Evolutionary conservation across 2,329 filamentous ascomycete genomes (phyloP).

Genomic region (Fusarium sp.): DNA sequence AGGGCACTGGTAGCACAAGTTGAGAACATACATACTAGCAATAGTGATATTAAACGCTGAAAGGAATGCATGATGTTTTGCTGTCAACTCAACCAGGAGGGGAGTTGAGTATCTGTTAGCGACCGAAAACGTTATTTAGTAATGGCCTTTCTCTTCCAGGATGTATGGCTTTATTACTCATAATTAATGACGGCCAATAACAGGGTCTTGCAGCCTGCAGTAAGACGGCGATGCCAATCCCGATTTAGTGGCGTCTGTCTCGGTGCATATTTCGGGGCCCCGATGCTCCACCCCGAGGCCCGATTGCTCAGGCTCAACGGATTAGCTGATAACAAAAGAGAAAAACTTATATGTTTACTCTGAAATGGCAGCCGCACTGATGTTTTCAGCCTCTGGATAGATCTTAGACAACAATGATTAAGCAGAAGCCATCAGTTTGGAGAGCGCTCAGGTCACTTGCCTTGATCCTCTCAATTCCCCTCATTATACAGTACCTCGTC

Average conservation of each 20-base stretch:
- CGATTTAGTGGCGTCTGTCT: background rate
- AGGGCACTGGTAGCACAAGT: background rate
- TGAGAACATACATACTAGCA: background rate
- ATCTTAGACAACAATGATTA: background rate
- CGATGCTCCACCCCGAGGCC: conserved; percentile 10
- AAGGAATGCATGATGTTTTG: background rate
- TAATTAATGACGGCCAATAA: background rate
- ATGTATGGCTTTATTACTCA: no score
- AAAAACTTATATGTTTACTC: background rate
- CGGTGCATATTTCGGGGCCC: conserved; percentile 11
- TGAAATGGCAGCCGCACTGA: background rate
- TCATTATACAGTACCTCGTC: background rate
- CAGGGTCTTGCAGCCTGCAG: background rate
- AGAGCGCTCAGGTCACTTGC: conserved; percentile 7
- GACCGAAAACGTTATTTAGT: no score
- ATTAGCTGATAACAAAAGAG: background rate
- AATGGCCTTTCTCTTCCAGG: no score
- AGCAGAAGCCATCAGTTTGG: background rate
- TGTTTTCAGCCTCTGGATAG: background rate
- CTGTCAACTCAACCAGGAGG: background rate
- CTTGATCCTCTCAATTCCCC: conserved; percentile 5
- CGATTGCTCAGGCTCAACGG: background rate
- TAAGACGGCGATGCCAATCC: background rate
- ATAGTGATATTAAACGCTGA: background rate
- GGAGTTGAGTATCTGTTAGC: background rate